Evolutionary conservation across 2,329 filamentous ascomycete genomes (phyloP).

Genomic region (Cladosporium sp.): DNA sequence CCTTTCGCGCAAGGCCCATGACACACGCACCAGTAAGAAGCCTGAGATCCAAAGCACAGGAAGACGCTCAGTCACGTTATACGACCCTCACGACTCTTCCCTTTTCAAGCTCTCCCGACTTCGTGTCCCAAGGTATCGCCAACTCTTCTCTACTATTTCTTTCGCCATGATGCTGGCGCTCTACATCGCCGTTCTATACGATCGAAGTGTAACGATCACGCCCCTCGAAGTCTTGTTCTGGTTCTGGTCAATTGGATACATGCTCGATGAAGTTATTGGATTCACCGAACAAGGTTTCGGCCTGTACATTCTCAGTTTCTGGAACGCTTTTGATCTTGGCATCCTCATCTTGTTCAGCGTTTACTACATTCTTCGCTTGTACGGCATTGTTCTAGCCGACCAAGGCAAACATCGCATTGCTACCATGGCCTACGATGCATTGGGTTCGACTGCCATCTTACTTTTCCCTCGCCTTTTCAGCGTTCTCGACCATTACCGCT

Average conservation of each 20-base stretch:
- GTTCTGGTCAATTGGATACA: slow-evolving; percentile 96
- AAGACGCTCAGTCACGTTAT: slow-evolving; percentile 75
- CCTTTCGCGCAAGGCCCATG: slow-evolving; percentile 24
- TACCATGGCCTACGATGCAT: slow-evolving; percentile 85
- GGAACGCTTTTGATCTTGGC: slow-evolving; percentile 92
- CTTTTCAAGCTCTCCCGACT: slow-evolving; percentile 86
- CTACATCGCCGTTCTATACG: slow-evolving; percentile 74
- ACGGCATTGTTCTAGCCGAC: slow-evolving; percentile 78
- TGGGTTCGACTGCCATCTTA: slow-evolving; percentile 84
- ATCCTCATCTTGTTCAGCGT: slow-evolving; percentile 79
- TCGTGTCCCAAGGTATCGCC: slow-evolving; percentile 84
- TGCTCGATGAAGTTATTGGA: slow-evolving; percentile 92
- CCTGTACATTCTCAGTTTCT: slow-evolving; percentile 94
- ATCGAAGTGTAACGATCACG: slow-evolving; percentile 75
- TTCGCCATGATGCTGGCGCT: slow-evolving; percentile 78
- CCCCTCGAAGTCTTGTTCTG: slow-evolving; percentile 84
- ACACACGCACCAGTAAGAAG: slow-evolving; percentile 18
- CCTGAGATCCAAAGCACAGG: slow-evolving; percentile 33
- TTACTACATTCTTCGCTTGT: slow-evolving; percentile 86
- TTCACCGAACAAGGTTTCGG: slow-evolving; percentile 97
- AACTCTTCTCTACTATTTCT: slow-evolving; percentile 82
- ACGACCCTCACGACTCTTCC: slow-evolving; percentile 85
- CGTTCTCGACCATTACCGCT: slow-evolving; percentile 88
- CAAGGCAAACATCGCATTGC: slow-evolving; percentile 64
- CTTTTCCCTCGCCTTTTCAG: slow-evolving; percentile 89